A percentile compares a stretch with the other conserved stretches of the same genome.
Conservation (phyloP, 441 rosid species). For the Aquilaria agallochum region DNA sequence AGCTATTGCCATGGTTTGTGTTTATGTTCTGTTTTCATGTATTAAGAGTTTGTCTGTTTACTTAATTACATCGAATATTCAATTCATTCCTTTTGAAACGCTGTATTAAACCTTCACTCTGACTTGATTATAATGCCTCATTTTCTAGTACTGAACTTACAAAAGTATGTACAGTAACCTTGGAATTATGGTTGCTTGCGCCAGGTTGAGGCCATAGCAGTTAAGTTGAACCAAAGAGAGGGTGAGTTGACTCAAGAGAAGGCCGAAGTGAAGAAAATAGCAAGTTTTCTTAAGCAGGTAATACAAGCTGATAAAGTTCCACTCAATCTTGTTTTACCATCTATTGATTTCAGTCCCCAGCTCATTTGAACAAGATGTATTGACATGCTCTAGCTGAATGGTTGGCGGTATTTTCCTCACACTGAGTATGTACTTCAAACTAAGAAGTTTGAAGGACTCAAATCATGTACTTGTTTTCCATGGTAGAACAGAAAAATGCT, state of each 20-base stretch:
- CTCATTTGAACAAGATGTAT: neutral
- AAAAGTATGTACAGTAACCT: neutral
- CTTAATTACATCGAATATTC: too few relatives aligned
- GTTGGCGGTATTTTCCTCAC: too few relatives aligned
- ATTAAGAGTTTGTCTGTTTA: neutral
- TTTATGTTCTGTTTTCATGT: neutral
- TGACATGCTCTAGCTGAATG: too few relatives aligned
- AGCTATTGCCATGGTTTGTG: constrained; percentile 86
- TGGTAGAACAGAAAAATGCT: too few relatives aligned
- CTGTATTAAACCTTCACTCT: too few relatives aligned
- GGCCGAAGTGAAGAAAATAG: constrained; percentile 92
- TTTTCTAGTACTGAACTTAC: too few relatives aligned
- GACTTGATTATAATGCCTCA: too few relatives aligned
- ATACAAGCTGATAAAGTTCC: constrained; percentile 1
- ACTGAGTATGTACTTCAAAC: too few relatives aligned
- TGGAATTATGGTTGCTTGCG: constrained; percentile 23
- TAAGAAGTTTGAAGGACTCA: too few relatives aligned
- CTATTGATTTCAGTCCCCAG: too few relatives aligned
- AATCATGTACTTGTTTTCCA: too few relatives aligned
- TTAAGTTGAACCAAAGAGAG: constrained; percentile 94
- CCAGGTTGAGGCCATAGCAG: constrained; percentile 94
- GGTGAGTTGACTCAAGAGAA: constrained; percentile 93
- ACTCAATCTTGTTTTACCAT: neutral
- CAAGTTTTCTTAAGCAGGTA: constrained; percentile 89
- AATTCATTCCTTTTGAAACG: too few relatives aligned